Base-by-base conservation (phyloP, 2,329 filamentous ascomycete genomes). In the Fusarium piperis region DNA sequence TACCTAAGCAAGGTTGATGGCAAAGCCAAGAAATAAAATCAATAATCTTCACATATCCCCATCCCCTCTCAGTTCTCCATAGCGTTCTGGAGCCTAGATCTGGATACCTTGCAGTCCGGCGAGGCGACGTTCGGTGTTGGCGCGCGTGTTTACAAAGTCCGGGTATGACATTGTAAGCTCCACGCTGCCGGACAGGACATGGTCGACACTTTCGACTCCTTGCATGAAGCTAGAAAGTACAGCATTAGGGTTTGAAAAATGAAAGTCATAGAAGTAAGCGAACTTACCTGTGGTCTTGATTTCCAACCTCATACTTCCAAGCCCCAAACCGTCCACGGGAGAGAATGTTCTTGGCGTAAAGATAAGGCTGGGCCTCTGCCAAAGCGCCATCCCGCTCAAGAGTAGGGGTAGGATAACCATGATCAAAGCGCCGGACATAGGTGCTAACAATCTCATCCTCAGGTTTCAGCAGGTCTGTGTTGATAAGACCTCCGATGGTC, bases 371-470 rank as follows among this genome's bases (percentile, higher is more conserved):
- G 62, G 98, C 90, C 85, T 98, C 86, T 83, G 92, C 97, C 75
- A 99, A 90, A 48, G 96, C 94, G 74, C 94, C 95, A 83, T 99
- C 96, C 83, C 96, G 93, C 90, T 98, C 96, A 39, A 99, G 90
- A 33, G 92, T 90, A 26, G 96, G 96, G 16, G 96, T 99, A 69
- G 96, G 96, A 88, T 99, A 99, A 75, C 96, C 96, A 87, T 98
- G 96, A 82, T 98, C 93, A 83, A 99, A 99, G 83, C 93, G 91
- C 84, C 96, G 94, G 89, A 98, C 94, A 88, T 99, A 99, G 74
- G 95, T 98, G 59, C 94, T 97, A 78, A 99, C 94, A 74, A 99
- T 97, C 86, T 98, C 95, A 78, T 98, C 96, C 60, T 89, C 88
- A 59, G 95, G 87, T 84, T 92, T 90, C 83, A 99, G 91, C 94